Evolutionary conservation across 169 alveolate genomes (phyloP).

Genomic region (Plasmodium blacklocki): DNA sequence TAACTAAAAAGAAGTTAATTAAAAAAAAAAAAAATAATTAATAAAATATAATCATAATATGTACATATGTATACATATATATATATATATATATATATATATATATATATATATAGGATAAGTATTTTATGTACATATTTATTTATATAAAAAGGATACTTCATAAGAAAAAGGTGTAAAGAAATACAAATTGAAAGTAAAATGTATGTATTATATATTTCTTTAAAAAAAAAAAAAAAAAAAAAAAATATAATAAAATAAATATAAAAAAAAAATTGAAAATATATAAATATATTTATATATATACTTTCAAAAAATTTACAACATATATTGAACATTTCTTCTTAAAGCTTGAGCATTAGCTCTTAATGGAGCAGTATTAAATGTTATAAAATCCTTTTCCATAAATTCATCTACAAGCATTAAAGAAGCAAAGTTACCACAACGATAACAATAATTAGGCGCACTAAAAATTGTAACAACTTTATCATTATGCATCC

Average conservation of each 20-base stretch:
- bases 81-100: too few relatives aligned
- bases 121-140: too few relatives aligned
- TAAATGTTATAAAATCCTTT: conserved; percentile 88
- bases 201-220: neutral
- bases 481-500: conserved; percentile 93
- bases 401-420: conserved; percentile 96
- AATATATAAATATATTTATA: neutral
- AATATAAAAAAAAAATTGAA: neutral
- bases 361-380: conserved; percentile 89
- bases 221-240: neutral
- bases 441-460: conserved; percentile 96
- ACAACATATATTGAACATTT: conserved; percentile 55
- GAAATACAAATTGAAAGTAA: neutral
- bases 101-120: too few relatives aligned
- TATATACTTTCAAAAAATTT: neutral
- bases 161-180: neutral
- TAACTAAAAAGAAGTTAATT: too few relatives aligned
- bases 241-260: neutral
- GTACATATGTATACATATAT: too few relatives aligned
- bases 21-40: too few relatives aligned
- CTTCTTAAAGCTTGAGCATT: conserved; percentile 54
- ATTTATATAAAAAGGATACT: neutral
- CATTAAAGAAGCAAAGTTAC: conserved; percentile 96
- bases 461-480: conserved; percentile 97
- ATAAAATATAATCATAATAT: too few relatives aligned